These are phyloP conservation scores for Umbellularia californica DNA, from an alignment of 164 flowering plant species.

Conservation along the genomic window DNA sequence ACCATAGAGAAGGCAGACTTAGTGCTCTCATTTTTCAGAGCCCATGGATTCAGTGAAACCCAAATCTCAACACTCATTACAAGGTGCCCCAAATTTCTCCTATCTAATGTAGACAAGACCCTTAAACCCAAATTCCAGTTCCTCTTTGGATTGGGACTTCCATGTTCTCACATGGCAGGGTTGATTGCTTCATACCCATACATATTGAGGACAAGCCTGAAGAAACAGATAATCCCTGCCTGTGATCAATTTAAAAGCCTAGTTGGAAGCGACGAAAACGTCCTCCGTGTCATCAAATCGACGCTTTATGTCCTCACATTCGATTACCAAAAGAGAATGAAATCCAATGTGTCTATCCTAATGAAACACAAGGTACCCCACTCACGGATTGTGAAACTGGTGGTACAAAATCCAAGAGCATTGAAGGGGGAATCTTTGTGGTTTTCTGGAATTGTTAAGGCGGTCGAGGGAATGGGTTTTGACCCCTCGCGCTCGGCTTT, in stretches of 20 bases:
- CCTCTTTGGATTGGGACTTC: not conserved
- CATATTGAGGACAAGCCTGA: not conserved
- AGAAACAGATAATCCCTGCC: slow-evolving; percentile 4
- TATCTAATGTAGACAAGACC: not conserved
- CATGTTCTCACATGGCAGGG: not conserved
- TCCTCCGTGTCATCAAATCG: not conserved
- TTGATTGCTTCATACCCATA: not conserved
- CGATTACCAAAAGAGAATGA: not conserved
- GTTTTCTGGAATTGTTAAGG: not conserved
- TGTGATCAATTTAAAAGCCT: slow-evolving; percentile 2
- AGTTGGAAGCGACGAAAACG: slow-evolving; percentile 2
- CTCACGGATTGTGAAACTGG: not conserved
- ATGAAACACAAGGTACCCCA: not conserved
- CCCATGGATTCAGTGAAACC: slow-evolving; percentile 3
- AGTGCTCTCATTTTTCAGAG: not conserved
- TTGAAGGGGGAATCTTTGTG: not conserved
- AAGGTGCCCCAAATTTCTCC: not conserved
- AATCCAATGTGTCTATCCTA: not conserved
- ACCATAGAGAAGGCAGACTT: not conserved
- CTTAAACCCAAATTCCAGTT: slow-evolving; percentile 9
- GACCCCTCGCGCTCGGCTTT: not conserved
- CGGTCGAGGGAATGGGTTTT: not conserved
- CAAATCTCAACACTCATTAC: slow-evolving; percentile 5
- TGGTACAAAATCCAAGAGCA: not conserved
- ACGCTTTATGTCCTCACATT: not conserved